Conservation (phyloP, 1,284 basidiomycete species). For the Psilocybe mexicana region DNA sequence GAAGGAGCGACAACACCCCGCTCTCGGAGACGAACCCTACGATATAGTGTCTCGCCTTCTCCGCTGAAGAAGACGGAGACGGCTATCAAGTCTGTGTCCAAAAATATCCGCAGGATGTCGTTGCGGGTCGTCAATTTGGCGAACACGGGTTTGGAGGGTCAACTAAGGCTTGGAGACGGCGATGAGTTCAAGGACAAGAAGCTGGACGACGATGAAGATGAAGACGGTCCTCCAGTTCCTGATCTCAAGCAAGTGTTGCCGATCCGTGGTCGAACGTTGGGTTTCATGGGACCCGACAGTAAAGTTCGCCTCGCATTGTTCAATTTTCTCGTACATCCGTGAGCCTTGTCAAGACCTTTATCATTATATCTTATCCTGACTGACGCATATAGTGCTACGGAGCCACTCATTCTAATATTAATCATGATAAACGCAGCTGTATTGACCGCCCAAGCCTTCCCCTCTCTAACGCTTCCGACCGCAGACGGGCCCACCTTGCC, state of each 20-base stretch:
- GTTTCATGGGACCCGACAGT: conserved; percentile 74
- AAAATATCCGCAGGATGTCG: conserved; percentile 69
- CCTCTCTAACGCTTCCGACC: conserved; percentile 48
- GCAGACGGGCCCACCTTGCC: conserved; percentile 43
- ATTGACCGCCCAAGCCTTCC: conserved; percentile 79
- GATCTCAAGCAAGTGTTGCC: conserved; percentile 50
- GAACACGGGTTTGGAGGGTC: conserved; percentile 60
- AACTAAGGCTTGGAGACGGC: conserved; percentile 55
- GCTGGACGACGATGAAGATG: conserved; percentile 35
- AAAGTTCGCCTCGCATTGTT: conserved; percentile 64
- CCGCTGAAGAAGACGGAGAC: conserved; percentile 60
- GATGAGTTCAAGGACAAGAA: conserved; percentile 32
- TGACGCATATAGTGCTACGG: conserved; percentile 68
- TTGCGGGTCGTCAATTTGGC: conserved; percentile 83
- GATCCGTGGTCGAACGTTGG: conserved; percentile 80
- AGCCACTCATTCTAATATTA: conserved; percentile 80
- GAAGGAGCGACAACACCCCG: conserved; percentile 39
- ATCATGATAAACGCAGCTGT: conserved; percentile 87
- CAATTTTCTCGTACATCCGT: conserved; percentile 71
- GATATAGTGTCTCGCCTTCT: conserved; percentile 54
- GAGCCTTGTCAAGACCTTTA: conserved; percentile 24
- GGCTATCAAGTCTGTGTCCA: conserved; percentile 57
- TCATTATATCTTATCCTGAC: not conserved
- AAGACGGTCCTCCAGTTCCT: conserved; percentile 31
- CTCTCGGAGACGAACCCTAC: conserved; percentile 43